Base-by-base conservation (phyloP, 163 green algal genomes). In the Prototheca wickerhamii region DNA sequence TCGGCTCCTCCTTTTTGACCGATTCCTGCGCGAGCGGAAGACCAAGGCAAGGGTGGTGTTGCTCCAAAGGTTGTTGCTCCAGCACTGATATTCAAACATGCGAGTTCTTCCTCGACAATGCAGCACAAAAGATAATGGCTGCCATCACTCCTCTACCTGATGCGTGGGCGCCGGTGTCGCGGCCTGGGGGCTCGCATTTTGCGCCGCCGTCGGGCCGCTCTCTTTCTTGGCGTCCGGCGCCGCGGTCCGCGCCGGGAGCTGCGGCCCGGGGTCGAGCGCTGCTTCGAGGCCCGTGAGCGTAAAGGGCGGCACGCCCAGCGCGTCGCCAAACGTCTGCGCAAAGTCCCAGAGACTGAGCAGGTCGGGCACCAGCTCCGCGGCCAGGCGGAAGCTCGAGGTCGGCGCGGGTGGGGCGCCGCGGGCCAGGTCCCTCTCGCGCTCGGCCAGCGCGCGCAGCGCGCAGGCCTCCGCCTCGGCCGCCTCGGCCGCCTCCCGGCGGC, bases 341-440 rank as follows among this genome's bases (percentile, higher is more conserved):
- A 90, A 76, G 66, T 88, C 82, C 82, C 82, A 88, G 1, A 82
- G 62, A 52, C 77, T 71, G 20, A 90, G 68, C 42, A 87, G 56
- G 29, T 87, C 70, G 3, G 74, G 69, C 33, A 90, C 55, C 58
- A 73, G 68, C 33, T 72, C 43, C 8, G 53, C 57, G 4, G 74
- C 67, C 51, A 87, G 60, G 0, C 83, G 67, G 33, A 80, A 87
- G 25, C 61, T 57, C 0, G 56, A 46, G 17, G 28, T 37, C 0
- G 73, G 60, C 29, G 30, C 25, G 4, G 81, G 81, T 20, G 79
- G 76, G 17, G 61, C 31, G 20, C 82, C 84, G 10, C 84, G 70
- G 20, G 34, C 64, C 30, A 26, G 35, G 52, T 84, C 70, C 12
- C 75, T 76, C 30, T 54, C 63, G 21, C 49, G 35, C 40, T 81